Conservation (phyloP, 495 filamentous ascomycete species). For the Trichoderma parareesei region DNA sequence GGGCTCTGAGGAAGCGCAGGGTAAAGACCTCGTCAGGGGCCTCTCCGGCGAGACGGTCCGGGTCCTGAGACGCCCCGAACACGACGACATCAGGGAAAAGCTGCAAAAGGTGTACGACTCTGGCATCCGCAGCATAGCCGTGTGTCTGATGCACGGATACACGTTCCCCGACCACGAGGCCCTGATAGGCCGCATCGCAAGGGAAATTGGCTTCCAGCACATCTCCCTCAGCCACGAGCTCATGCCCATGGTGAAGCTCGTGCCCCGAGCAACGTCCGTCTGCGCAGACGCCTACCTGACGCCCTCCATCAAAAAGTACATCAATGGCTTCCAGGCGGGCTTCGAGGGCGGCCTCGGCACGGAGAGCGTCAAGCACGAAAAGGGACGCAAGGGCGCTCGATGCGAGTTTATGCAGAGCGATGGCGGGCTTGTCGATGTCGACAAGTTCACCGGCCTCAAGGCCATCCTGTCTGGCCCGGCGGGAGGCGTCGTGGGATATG, state of each 20-base stretch:
- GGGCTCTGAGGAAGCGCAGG: slow-evolving; percentile 34
- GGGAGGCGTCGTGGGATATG: slow-evolving; percentile 86
- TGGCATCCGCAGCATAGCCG: slow-evolving; percentile 63
- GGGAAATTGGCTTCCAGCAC: slow-evolving; percentile 66
- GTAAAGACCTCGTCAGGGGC: slow-evolving; percentile 53
- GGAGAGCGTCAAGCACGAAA: slow-evolving; percentile 51
- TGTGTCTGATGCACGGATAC: slow-evolving; percentile 76
- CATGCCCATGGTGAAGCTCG: slow-evolving; percentile 93
- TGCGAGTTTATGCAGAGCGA: slow-evolving; percentile 88
- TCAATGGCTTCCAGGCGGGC: slow-evolving; percentile 73
- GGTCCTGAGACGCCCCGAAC: slow-evolving; percentile 52
- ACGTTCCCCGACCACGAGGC: slow-evolving; percentile 70
- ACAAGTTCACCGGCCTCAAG: slow-evolving; percentile 63
- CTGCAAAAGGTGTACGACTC: slow-evolving; percentile 51
- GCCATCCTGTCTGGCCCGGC: slow-evolving; percentile 76
- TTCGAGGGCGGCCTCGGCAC: slow-evolving; percentile 64
- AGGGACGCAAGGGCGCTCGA: slow-evolving; percentile 49
- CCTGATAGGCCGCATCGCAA: slow-evolving; percentile 57
- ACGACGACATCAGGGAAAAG: slow-evolving; percentile 42
- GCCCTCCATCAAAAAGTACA: slow-evolving; percentile 92
- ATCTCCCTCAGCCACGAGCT: slow-evolving; percentile 66
- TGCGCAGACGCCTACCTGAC: slow-evolving; percentile 96
- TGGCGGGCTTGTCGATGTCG: slow-evolving; percentile 69
- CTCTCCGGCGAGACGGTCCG: slow-evolving; percentile 63
- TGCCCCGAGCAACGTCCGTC: slow-evolving; percentile 81